phyloP scores from a whole-genome alignment of 345 rosid genomes.

The Sonneratia alba region DNA sequence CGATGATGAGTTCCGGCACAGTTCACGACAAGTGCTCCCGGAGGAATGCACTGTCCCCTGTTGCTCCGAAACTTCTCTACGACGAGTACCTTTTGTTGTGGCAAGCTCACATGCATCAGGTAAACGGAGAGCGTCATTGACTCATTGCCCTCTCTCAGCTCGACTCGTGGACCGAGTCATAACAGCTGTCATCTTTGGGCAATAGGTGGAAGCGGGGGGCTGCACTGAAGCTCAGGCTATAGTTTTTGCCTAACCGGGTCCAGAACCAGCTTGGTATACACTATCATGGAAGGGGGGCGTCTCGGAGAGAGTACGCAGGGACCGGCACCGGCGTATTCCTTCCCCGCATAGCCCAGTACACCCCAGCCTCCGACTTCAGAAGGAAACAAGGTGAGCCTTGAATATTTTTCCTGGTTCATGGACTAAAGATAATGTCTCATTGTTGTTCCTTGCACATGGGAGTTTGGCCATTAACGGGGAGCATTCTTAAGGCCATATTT shows the following conservation, averaged over 20 bases:
- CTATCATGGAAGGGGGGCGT: slow-evolving; percentile 16
- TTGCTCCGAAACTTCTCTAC: background rate
- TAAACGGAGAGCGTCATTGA: background rate
- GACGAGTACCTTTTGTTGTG: background rate
- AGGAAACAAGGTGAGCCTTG: slow-evolving; percentile 20
- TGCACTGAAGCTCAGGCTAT: background rate
- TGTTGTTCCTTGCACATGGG: too few species aligned
- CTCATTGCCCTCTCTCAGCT: background rate
- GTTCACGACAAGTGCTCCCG: background rate
- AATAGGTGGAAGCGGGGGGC: background rate
- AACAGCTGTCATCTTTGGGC: background rate
- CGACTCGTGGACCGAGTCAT: background rate
- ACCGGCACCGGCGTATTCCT: slow-evolving; percentile 56
- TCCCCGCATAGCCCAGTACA: slow-evolving; percentile 24
- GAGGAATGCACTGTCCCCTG: background rate
- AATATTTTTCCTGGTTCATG: background rate
- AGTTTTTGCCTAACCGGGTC: background rate
- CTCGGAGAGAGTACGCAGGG: slow-evolving; percentile 26
- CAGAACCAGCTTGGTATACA: slow-evolving; percentile 9
- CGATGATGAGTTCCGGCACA: background rate
- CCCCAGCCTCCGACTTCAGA: slow-evolving; percentile 4
- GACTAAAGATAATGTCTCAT: background rate
- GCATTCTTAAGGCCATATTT: background rate
- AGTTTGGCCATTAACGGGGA: too few species aligned
- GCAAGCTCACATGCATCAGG: background rate